Percentiles rank a stretch among this genome's conserved stretches.
phyloP scores from a whole-genome alignment of 1,139 yeast genomes.

The Pichia sp. region DNA sequence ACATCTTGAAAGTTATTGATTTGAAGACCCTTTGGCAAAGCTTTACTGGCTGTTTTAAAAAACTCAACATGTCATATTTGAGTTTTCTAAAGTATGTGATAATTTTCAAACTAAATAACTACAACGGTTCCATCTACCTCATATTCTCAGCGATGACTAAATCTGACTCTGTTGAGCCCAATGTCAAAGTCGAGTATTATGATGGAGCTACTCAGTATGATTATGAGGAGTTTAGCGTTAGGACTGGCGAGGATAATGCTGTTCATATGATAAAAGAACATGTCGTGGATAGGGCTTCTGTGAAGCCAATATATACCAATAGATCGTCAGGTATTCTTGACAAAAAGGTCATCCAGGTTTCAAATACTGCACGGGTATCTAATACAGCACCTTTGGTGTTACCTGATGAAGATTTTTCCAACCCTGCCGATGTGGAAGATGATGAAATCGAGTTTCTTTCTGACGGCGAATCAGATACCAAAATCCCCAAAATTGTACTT shows the following conservation, averaged over 20 bases:
- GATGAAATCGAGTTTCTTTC: constrained; percentile 15
- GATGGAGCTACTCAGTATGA: constrained; percentile 13
- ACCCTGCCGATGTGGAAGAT: constrained; percentile 20
- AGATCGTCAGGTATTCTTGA: constrained; percentile 13
- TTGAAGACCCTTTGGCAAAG: constrained; percentile 16
- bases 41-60: constrained; percentile 24
- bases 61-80: constrained; percentile 14
- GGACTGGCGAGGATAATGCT: constrained; percentile 17
- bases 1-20: not conserved
- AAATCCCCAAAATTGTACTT: constrained; percentile 14
- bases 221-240: constrained; percentile 27
- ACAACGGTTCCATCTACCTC: constrained; percentile 27
- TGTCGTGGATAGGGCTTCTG: constrained; percentile 10
- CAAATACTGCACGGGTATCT: constrained; percentile 11
- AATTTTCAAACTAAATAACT: constrained; percentile 26
- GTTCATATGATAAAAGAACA: constrained; percentile 22
- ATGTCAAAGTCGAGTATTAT: constrained; percentile 16
- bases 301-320: constrained; percentile 26
- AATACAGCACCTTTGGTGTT: constrained; percentile 10
- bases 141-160: constrained; percentile 22
- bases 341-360: constrained; percentile 23
- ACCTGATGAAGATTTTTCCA: constrained; percentile 19
- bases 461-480: constrained; percentile 8
- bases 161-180: not conserved
- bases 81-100: constrained; percentile 22